Evolutionary conservation across 75 land plant genomes (phyloP), one percentile per base, ranked within the genome.

Genomic region (Cupressus sempervirens): DNA sequence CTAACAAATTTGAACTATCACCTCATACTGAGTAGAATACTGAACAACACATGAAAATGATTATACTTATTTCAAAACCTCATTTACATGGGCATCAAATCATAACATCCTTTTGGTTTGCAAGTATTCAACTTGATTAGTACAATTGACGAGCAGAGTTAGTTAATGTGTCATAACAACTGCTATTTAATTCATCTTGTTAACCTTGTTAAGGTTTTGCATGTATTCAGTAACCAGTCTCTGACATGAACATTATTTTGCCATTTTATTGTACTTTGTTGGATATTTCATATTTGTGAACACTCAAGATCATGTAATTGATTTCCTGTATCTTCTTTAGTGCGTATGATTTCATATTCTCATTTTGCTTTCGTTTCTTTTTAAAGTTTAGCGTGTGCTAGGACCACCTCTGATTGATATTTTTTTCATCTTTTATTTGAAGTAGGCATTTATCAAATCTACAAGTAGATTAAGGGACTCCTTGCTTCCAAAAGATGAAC

Each of bases 401-500:
- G 10, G 43, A 41, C 16, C 30, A 26, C 48, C 26, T 12, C 36
- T 52, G n/a, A 83, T 43, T 3, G 3, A 14, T 10, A 26, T 20
- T 2, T 79, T n/a, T n/a, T 83, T 15, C 36, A 35, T 76, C 1
- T 68, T 83, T 84, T 20, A 26, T 2, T 26, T 88, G 54, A 52
- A 87, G 89, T 93, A 98, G 99, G 94, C 95, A 23, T 87, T 98
- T 82, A 88, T 89, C 53, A 96, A 96, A 84, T 98, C 99, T 36
- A 98, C 96, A 30, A 96, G 90, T 87, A 91, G 99, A 83, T 86
- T 98, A 56, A 88, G 97, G 82, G 99, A 98, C 72, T 89, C 99
- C 41, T 89, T 98, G 85, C 91, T 98, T 76, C 91, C 99, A 20
- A 98, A 95, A 83, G 99, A 98, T 72, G 99, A 96, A 86, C 97